Base-by-base conservation (phyloP, 2,329 filamentous ascomycete species). In the Shiraia bambusicola region DNA sequence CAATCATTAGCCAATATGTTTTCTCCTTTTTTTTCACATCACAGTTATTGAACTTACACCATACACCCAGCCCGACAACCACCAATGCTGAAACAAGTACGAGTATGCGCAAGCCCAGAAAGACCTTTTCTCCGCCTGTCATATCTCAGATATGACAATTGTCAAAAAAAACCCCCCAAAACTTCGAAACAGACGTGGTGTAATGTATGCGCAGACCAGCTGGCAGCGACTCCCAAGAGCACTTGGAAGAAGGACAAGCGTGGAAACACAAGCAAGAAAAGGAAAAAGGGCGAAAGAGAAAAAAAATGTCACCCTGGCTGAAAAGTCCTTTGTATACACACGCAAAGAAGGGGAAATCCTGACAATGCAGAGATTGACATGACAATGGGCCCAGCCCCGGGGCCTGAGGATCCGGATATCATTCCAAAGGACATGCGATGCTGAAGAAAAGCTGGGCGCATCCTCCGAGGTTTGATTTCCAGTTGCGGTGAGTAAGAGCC, bases 191-290 rank as follows among this genome's bases (percentile, higher is more conserved):
- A n/a, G n/a, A n/a, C n/a, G n/a, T n/a, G n/a, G n/a, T 40, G 43
- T 47, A 24, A 28, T 34, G 24, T 30, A 45, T 40, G 47, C 47
- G 37, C 55, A 58, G 54, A 38, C 57, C 55, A 53, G 57, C 57
- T 57, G 54, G 42, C 45, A 57, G 57, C 55, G 40, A 52, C 55
- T 60, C 49, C 15, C 52, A 56, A n/a, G 54, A 59, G 57, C 52
- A 55, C 57, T 56, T 40, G 35, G 32, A 22, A 8, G 16, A 37
- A 42, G n/a, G n/a, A n/a, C n/a, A n/a, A n/a, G n/a, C n/a, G n/a
- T n/a, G n/a, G n/a, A n/a, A n/a, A n/a, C n/a, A n/a, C n/a, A n/a
- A n/a, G n/a, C n/a, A n/a, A 38, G 28, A 45, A 50, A 25, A 28
- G 41, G 53, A 47, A 37, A 28, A 33, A 37, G 17, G 29, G 39